Conservation (phyloP, 805 yeast genomes). For the Candida lessepsii region DNA sequence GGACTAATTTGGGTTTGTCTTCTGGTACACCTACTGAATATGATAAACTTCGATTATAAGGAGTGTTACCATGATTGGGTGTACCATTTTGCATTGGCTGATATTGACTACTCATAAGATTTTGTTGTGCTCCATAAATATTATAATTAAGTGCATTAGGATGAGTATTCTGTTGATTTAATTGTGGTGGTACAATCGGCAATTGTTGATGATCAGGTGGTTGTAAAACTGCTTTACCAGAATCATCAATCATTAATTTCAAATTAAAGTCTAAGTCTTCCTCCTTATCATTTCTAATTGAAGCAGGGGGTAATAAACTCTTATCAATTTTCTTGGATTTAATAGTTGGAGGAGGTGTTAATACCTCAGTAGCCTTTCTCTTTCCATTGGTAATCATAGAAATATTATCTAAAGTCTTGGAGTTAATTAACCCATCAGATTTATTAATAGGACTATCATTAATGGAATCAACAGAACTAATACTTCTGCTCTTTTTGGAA, state of each 20-base stretch:
- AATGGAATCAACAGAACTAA: slow-evolving; percentile 12
- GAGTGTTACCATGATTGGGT: background rate
- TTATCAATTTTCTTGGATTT: slow-evolving; percentile 7
- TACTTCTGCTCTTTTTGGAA: slow-evolving; percentile 7
- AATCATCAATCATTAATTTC: slow-evolving; percentile 38
- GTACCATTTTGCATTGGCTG: slow-evolving; percentile 1
- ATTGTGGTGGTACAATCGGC: background rate
- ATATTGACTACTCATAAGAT: slow-evolving; percentile 3
- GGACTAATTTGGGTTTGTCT: slow-evolving; percentile 21
- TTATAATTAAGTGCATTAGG: background rate
- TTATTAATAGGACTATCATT: slow-evolving; percentile 12
- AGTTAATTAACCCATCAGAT: slow-evolving; percentile 22
- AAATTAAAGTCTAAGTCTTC: slow-evolving; percentile 28
- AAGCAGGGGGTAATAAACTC: slow-evolving; percentile 16
- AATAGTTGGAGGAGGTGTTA: slow-evolving; percentile 16
- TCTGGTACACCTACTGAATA: slow-evolving; percentile 6
- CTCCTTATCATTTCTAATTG: slow-evolving; percentile 11
- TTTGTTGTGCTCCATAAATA: slow-evolving; percentile 1
- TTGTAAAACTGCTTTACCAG: slow-evolving; percentile 39
- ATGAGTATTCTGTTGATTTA: too few relatives aligned
- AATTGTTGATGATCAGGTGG: slow-evolving; percentile 4
- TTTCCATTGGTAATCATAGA: slow-evolving; percentile 24
- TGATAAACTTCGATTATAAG: slow-evolving; percentile 9
- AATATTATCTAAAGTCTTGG: slow-evolving; percentile 35
- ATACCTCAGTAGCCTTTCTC: background rate